Base-by-base conservation (phyloP, 2,329 filamentous ascomycete genomes). In the Neonectria ditissima region DNA sequence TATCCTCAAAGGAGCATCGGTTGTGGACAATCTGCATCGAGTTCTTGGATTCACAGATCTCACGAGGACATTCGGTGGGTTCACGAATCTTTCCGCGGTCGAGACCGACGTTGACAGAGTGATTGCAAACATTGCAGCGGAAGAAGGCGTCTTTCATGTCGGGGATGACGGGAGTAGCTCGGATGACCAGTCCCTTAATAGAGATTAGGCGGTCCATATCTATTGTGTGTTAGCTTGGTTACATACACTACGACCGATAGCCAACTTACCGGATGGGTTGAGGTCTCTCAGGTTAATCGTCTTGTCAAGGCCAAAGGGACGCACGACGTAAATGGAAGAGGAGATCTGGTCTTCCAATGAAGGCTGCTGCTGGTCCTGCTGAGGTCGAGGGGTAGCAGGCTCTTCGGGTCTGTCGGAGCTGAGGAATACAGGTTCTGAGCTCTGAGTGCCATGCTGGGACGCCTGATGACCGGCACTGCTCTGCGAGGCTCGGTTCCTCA, bases 91-190 rank as follows among this genome's bases (percentile, higher is more conserved):
- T 96, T 78, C 97, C 96, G 74, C 96, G 91, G 76, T 99, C 96
- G 73, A 99, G 91, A 60, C 94, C 92, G 58, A 97, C 93, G 67
- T 92, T 92, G 65, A 97, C 89, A 4, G 92, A 95, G 79, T 97
- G 93, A 74, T 94, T 93, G 80, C 96, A 99, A 26, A 95, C 89
- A 62, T 93, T 92, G 81, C 96, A 99, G 67, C 93, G 92, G 87
- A 99, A 99, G 81, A 97, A 97, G 0, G 96, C 96, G 76, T 97
- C 93, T 81, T 97, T 97, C 97, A 99, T 99, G 74, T 99, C 96
- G 0, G 96, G 96, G 68, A 99, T 98, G 69, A 99, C 92, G 1
- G 96, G 94, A 0, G 96, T 98, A 3, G 96, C 92, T 66, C 96
- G 90, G 74, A 99, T 99, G 65, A 99, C 96, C 16, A 99, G 85